Percentiles rank a stretch among this genome's conserved stretches.
These are phyloP conservation scores for Naganishia randhawae DNA, from an alignment of 768 basidiomycete genomes.

Conservation along the genomic window DNA sequence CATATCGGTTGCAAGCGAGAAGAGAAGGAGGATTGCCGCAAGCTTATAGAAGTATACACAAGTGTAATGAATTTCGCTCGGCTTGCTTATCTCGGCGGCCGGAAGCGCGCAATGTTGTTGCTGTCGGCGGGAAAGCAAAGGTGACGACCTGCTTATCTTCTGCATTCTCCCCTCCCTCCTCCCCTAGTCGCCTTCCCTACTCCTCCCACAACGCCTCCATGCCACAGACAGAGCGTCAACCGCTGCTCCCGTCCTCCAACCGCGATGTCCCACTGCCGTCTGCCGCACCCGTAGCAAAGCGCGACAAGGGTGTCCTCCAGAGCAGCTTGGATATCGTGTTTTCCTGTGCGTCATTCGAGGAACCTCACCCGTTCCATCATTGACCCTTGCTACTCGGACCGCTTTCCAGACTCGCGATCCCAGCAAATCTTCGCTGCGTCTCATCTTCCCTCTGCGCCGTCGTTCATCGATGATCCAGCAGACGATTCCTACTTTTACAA, in stretches of 20 bases:
- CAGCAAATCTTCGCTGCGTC: slow-evolving; percentile 42
- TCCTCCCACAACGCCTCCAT: background rate
- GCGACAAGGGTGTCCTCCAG: slow-evolving; percentile 26
- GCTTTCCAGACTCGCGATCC: slow-evolving; percentile 39
- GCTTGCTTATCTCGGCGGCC: slow-evolving; percentile 2
- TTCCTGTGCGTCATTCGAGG: slow-evolving; percentile 26
- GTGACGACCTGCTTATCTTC: too few species aligned
- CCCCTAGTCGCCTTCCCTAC: background rate
- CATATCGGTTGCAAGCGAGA: background rate
- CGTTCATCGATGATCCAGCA: slow-evolving; percentile 36
- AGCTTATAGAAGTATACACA: background rate
- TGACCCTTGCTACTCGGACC: background rate
- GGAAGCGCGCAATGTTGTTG: too few species aligned
- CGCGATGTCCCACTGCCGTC: slow-evolving; percentile 7
- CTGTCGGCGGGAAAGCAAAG: too few species aligned
- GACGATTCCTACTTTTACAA: slow-evolving; percentile 21
- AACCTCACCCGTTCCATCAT: background rate
- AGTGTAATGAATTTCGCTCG: background rate
- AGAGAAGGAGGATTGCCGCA: background rate
- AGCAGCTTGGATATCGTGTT: slow-evolving; percentile 33
- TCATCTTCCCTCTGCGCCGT: slow-evolving; percentile 41
- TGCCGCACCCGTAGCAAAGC: slow-evolving; percentile 4
- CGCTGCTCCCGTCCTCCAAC: slow-evolving; percentile 17
- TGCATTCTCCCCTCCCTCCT: background rate
- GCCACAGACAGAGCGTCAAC: slow-evolving; percentile 23